phyloP scores from a whole-genome alignment of 192 early-diverging fungal genomes.

The Spinellus fusiger region DNA sequence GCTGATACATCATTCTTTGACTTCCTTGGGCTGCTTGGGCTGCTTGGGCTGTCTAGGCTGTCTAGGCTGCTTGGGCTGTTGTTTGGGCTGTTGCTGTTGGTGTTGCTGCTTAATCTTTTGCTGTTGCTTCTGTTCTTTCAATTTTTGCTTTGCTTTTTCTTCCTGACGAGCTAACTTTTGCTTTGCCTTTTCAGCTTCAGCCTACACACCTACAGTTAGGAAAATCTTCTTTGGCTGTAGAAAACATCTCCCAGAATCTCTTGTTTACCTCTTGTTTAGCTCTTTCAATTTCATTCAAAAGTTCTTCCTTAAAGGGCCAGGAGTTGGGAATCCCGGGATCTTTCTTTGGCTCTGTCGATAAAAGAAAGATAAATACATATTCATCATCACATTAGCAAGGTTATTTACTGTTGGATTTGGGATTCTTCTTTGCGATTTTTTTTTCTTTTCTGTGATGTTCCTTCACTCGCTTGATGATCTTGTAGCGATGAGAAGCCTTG shows the following conservation, averaged over 20 bases:
- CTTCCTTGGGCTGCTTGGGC: too few species aligned
- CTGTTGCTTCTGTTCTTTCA: neutral
- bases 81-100: too few species aligned
- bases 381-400: neutral
- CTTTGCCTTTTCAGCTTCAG: slow-evolving; percentile 15
- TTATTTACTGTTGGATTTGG: slow-evolving; percentile 32
- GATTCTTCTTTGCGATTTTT: slow-evolving; percentile 46
- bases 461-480: slow-evolving; percentile 49
- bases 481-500: slow-evolving; percentile 49
- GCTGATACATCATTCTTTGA: too few species aligned
- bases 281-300: slow-evolving; percentile 38
- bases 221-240: neutral
- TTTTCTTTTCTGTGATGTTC: slow-evolving; percentile 56
- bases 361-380: neutral
- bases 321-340: slow-evolving; percentile 45
- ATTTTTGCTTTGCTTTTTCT: slow-evolving; percentile 14
- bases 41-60: too few species aligned
- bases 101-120: neutral
- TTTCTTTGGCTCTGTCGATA: slow-evolving; percentile 32
- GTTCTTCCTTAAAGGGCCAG: slow-evolving; percentile 45
- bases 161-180: slow-evolving; percentile 8
- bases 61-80: too few species aligned
- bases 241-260: neutral
- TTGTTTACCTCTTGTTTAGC: slow-evolving; percentile 29
- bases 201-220: neutral